Conservation (phyloP, 2,329 filamentous ascomycete species). For the Ophiostoma himal-ulmi region DNA sequence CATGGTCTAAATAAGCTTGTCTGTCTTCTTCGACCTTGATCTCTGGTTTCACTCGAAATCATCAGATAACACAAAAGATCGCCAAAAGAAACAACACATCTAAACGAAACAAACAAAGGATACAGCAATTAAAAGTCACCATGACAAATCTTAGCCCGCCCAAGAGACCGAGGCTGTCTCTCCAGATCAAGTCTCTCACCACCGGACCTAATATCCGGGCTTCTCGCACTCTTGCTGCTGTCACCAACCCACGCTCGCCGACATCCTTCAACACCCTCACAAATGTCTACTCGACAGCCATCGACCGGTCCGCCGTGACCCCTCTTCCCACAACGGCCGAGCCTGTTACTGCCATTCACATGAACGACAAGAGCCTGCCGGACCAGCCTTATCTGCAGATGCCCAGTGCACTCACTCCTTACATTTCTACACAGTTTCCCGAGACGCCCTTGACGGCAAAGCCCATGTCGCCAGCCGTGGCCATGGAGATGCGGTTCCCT, state of each 20-base stretch:
- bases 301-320: slow-evolving; percentile 53
- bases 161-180: slow-evolving; percentile 50
- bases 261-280: slow-evolving; percentile 62
- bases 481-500: slow-evolving; percentile 44
- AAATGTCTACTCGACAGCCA: slow-evolving; percentile 58
- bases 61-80: not conserved
- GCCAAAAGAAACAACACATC: not conserved
- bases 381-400: slow-evolving; percentile 25
- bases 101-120: not conserved
- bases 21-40: not conserved
- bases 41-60: not conserved
- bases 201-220: slow-evolving; percentile 36
- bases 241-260: slow-evolving; percentile 52
- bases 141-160: slow-evolving; percentile 32
- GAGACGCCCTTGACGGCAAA: slow-evolving; percentile 51
- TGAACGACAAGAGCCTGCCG: slow-evolving; percentile 12
- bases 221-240: slow-evolving; percentile 41
- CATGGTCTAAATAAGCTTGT: slow-evolving; percentile 1
- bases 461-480: slow-evolving; percentile 43
- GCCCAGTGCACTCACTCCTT: slow-evolving; percentile 39
- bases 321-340: slow-evolving; percentile 35
- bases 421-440: slow-evolving; percentile 41
- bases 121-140: not conserved
- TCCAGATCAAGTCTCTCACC: slow-evolving; percentile 42
- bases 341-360: slow-evolving; percentile 39